Conservation (phyloP, 345 rosid genomes). For the Trapa bicornis region DNA sequence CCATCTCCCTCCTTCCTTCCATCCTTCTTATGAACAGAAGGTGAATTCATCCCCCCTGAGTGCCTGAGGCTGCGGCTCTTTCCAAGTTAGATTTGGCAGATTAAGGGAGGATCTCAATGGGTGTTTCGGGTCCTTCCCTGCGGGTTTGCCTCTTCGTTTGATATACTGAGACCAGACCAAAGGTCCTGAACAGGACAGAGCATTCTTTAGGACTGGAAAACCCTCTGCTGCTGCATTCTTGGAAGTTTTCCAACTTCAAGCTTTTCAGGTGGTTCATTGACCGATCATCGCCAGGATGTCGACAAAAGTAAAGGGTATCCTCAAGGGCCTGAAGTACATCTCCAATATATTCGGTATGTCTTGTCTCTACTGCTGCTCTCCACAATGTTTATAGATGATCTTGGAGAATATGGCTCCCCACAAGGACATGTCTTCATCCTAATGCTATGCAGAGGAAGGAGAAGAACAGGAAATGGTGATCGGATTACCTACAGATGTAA, state of each 20-base stretch:
- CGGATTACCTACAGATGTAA: conserved; percentile 83
- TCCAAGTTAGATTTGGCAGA: not conserved
- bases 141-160: not conserved
- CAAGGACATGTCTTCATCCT: not conserved
- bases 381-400: too few relatives aligned
- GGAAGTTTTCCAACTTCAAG: not conserved
- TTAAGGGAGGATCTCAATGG: not conserved
- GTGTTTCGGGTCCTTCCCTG: not conserved
- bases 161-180: not conserved
- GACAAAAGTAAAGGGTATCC: conserved; percentile 14
- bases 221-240: not conserved
- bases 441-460: conserved; percentile 37
- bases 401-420: not conserved
- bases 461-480: conserved; percentile 72
- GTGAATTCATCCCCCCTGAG: not conserved
- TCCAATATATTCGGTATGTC: conserved; percentile 14
- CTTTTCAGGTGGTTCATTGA: not conserved
- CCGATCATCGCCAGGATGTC: not conserved
- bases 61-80: not conserved
- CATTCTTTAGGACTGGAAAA: too few relatives aligned
- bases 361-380: too few relatives aligned
- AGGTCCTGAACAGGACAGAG: not conserved
- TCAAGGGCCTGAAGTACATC: conserved; percentile 14
- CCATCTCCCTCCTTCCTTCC: not conserved
- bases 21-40: not conserved